Evolutionary conservation across 2,329 filamentous ascomycete species (phyloP).

Genomic region (Colletotrichum tabaci): DNA sequence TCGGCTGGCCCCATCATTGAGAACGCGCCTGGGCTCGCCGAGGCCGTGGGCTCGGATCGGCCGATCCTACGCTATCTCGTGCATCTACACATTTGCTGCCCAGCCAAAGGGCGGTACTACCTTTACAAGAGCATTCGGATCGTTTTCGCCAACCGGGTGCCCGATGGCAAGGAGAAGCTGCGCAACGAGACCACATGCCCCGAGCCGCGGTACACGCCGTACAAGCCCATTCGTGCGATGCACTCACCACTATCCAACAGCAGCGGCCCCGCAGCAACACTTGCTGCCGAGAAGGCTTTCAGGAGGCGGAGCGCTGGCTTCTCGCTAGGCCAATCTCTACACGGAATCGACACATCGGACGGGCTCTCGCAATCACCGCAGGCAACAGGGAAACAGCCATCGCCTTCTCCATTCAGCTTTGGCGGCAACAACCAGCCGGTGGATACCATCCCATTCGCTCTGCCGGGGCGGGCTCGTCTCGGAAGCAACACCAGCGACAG

Average conservation of each 20-base stretch:
- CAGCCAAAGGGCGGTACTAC: constrained; percentile 86
- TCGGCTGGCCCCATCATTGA: constrained; percentile 89
- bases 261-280: constrained; percentile 62
- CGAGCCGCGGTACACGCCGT: constrained; percentile 87
- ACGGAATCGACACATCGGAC: constrained; percentile 56
- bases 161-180: constrained; percentile 93
- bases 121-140: constrained; percentile 93
- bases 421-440: constrained; percentile 56
- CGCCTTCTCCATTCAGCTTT: constrained; percentile 48
- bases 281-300: constrained; percentile 72
- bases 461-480: constrained; percentile 51
- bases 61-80: constrained; percentile 90
- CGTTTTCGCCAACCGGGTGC: constrained; percentile 96
- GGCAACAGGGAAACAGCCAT: constrained; percentile 42
- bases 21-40: constrained; percentile 59
- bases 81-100: constrained; percentile 93
- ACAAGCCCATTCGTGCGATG: constrained; percentile 78
- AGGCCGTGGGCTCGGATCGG: constrained; percentile 59
- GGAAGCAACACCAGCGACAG: constrained; percentile 52
- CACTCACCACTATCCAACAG: constrained; percentile 53
- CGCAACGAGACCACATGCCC: constrained; percentile 91
- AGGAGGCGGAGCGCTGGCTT: constrained; percentile 71
- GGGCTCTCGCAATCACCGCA: constrained; percentile 43
- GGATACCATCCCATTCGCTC: constrained; percentile 67
- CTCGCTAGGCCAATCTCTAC: constrained; percentile 51